phyloP scores from a whole-genome alignment of 1,139 yeast genomes.

The Geotrichum restrictum region DNA sequence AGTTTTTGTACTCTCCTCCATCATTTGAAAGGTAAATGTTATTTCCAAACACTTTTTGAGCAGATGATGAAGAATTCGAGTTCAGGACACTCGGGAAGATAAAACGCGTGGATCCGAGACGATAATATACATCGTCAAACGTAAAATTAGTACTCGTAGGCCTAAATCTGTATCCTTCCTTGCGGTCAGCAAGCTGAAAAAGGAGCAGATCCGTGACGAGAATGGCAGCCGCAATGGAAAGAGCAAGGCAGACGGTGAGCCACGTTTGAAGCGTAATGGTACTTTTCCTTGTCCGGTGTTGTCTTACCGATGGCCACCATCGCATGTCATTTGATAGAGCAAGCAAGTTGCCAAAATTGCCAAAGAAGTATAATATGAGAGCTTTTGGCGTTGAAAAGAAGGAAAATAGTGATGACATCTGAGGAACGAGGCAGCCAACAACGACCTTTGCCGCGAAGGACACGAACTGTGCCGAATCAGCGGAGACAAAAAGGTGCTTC shows the following conservation, averaged over 20 bases:
- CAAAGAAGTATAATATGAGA: constrained; percentile 4
- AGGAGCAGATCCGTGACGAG: constrained; percentile 4
- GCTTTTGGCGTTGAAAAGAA: constrained; percentile 7
- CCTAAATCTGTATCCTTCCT: neutral
- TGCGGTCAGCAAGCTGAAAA: neutral
- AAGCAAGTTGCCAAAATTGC: constrained; percentile 3
- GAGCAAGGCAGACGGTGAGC: neutral
- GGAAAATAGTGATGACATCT: neutral
- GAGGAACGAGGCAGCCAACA: constrained; percentile 3
- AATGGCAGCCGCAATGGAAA: neutral
- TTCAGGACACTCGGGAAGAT: neutral
- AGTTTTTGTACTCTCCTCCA: neutral
- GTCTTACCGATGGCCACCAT: constrained; percentile 2
- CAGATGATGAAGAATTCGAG: neutral
- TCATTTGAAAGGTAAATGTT: neutral
- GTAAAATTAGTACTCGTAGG: neutral
- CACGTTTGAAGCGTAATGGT: neutral
- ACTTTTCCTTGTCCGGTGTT: neutral
- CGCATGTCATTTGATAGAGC: constrained; percentile 1
- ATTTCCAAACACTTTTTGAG: neutral
- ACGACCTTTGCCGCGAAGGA: constrained; percentile 6
- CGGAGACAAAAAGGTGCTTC: constrained; percentile 1
- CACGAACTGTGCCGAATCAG: constrained; percentile 7
- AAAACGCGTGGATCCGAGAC: neutral
- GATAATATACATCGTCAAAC: neutral